Evolutionary conservation across 73 alveolate species (phyloP).

Genomic region (Stentor roeselii): DNA sequence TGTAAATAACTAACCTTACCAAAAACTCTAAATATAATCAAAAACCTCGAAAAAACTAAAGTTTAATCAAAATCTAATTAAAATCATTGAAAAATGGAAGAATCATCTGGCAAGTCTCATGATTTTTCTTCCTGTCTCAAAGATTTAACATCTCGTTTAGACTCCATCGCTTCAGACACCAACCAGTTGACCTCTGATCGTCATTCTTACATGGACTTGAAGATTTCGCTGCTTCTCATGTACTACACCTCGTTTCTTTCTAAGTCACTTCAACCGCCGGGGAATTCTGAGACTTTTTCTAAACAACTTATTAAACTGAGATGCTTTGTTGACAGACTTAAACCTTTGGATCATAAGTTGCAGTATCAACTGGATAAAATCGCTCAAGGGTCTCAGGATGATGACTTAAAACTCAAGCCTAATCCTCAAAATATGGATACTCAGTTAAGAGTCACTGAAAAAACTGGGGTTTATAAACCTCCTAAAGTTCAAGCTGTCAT

Average conservation of each 20-base stretch:
- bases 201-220: conserved; percentile 13
- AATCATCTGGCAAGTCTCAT: conserved; percentile 8
- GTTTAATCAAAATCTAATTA: no score
- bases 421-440: conserved; percentile 4
- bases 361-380: conserved; percentile 20
- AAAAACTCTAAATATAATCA: no score
- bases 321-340: conserved; percentile 19
- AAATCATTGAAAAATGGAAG: conserved; percentile 5
- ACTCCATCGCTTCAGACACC: not conserved
- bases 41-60: no score
- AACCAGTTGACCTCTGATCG: conserved; percentile 2
- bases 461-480: conserved; percentile 14
- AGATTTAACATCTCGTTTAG: not conserved
- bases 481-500: conserved; percentile 22
- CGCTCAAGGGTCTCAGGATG: not conserved
- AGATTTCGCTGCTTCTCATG: not conserved
- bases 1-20: no score
- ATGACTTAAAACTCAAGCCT: not conserved
- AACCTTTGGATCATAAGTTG: conserved; percentile 1
- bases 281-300: no score
- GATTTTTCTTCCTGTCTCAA: not conserved
- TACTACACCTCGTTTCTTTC: not conserved
- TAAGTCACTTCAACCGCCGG: not conserved
- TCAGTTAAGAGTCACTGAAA: not conserved
- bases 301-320: not conserved